Percentiles rank a stretch among this genome's conserved stretches.
Conservation (phyloP, 352 stramenopile species). For the Phytophthora brassicae region DNA sequence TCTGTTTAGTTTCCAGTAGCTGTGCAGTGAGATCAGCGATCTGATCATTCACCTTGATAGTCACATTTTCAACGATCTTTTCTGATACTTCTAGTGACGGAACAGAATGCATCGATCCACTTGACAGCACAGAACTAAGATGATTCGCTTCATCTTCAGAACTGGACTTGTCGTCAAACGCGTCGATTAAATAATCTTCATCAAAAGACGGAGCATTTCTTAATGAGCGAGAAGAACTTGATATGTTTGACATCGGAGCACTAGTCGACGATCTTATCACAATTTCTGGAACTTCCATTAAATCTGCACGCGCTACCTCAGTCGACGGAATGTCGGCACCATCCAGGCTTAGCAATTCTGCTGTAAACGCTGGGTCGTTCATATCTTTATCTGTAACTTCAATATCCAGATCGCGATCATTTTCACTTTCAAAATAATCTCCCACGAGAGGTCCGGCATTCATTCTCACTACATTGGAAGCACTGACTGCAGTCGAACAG, state of each 20-base stretch:
- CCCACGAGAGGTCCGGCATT: constrained; percentile 4
- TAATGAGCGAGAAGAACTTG: constrained; percentile 21
- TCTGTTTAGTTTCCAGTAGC: constrained; percentile 43
- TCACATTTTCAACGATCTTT: not conserved
- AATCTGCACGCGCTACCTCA: not conserved
- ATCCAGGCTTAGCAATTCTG: constrained; percentile 46
- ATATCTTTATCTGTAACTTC: constrained; percentile 65
- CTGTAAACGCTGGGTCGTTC: constrained; percentile 51
- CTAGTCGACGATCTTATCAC: not conserved
- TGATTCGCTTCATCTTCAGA: constrained; percentile 31
- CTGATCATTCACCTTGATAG: not conserved
- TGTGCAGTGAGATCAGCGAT: constrained; percentile 44
- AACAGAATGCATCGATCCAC: constrained; percentile 10
- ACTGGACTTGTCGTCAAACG: constrained; percentile 58
- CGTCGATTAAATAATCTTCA: constrained; percentile 69
- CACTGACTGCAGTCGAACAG: not conserved
- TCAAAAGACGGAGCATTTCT: constrained; percentile 42
- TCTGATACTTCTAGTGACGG: constrained; percentile 9
- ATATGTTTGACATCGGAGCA: not conserved
- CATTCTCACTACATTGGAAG: constrained; percentile 20
- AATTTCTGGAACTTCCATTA: not conserved
- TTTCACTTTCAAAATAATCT: constrained; percentile 5
- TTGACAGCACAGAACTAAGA: constrained; percentile 18
- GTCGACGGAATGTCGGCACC: not conserved
- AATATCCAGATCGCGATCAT: constrained; percentile 33